phyloP scores from a whole-genome alignment of 345 rosid genomes.

The Raphanus sativus region DNA sequence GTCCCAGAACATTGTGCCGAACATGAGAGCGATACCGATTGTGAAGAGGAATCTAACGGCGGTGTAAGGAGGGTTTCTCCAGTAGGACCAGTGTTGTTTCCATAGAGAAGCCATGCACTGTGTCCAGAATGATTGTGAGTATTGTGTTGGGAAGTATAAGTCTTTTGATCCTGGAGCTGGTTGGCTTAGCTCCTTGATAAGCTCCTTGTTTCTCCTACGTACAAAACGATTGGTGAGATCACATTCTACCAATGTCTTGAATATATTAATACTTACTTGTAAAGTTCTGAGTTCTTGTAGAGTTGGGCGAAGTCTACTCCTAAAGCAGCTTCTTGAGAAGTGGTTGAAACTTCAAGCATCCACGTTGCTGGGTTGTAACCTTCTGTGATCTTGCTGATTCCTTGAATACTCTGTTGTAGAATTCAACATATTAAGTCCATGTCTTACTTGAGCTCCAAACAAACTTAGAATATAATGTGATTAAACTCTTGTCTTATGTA shows the following conservation, averaged over 20 bases:
- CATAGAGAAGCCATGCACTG: slow-evolving; percentile 70
- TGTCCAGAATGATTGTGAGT: slow-evolving; percentile 53
- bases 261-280: slow-evolving; percentile 42
- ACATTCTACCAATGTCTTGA: neutral
- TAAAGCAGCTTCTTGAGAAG: slow-evolving; percentile 60
- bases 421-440: slow-evolving; percentile 2
- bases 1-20: slow-evolving; percentile 72
- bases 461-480: neutral
- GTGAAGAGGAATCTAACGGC: slow-evolving; percentile 71
- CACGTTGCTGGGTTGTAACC: slow-evolving; percentile 89
- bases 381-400: slow-evolving; percentile 59
- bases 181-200: slow-evolving; percentile 51
- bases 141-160: slow-evolving; percentile 52
- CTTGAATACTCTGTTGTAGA: slow-evolving; percentile 50
- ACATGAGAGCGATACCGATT: slow-evolving; percentile 52
- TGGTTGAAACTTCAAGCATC: slow-evolving; percentile 71
- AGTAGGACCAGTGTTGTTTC: slow-evolving; percentile 73
- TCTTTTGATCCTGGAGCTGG: slow-evolving; percentile 63
- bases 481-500: neutral
- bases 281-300: slow-evolving; percentile 60
- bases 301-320: slow-evolving; percentile 60
- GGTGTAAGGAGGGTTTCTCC: slow-evolving; percentile 75
- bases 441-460: neutral
- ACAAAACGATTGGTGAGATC: slow-evolving; percentile 6
- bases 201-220: slow-evolving; percentile 71